These are phyloP conservation scores for Hemileccinum impolitum DNA, from an alignment of 768 basidiomycete genomes.

Conservation along the genomic window DNA sequence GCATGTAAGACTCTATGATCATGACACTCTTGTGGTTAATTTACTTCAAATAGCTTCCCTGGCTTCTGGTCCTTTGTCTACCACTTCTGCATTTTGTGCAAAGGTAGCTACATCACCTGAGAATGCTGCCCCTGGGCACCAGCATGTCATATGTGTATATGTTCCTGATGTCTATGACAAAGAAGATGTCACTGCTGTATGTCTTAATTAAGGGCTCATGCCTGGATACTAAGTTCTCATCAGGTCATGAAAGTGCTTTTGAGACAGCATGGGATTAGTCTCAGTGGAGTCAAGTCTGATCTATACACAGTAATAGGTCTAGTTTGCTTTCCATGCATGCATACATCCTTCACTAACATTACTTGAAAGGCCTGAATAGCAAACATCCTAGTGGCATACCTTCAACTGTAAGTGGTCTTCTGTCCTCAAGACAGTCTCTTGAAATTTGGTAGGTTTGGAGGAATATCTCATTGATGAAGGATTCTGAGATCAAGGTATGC, in stretches of 20 bases:
- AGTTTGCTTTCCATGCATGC: background rate
- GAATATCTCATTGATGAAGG: conserved; percentile 53
- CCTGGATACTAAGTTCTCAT: background rate
- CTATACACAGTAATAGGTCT: conserved; percentile 62
- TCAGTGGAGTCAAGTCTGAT: conserved; percentile 70
- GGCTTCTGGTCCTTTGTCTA: conserved; percentile 57
- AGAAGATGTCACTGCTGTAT: conserved; percentile 51
- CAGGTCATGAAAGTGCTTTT: conserved; percentile 68
- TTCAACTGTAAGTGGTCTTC: conserved; percentile 50
- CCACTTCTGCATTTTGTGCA: conserved; percentile 50
- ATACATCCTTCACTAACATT: background rate
- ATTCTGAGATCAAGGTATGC: conserved; percentile 59
- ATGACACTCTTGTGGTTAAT: background rate
- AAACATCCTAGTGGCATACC: conserved; percentile 73
- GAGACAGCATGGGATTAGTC: conserved; percentile 59
- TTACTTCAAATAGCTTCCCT: conserved; percentile 48
- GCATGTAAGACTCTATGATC: conserved; percentile 44
- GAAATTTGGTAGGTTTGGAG: conserved; percentile 59
- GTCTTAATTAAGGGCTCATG: background rate
- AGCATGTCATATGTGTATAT: conserved; percentile 70
- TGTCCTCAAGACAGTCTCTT: background rate
- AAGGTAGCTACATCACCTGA: conserved; percentile 67
- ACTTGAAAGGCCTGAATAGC: conserved; percentile 61
- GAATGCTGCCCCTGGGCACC: conserved; percentile 44
- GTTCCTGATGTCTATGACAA: conserved; percentile 71